Conservation (phyloP, 2,329 filamentous ascomycete genomes). For the Stylonectria norvegica region DNA sequence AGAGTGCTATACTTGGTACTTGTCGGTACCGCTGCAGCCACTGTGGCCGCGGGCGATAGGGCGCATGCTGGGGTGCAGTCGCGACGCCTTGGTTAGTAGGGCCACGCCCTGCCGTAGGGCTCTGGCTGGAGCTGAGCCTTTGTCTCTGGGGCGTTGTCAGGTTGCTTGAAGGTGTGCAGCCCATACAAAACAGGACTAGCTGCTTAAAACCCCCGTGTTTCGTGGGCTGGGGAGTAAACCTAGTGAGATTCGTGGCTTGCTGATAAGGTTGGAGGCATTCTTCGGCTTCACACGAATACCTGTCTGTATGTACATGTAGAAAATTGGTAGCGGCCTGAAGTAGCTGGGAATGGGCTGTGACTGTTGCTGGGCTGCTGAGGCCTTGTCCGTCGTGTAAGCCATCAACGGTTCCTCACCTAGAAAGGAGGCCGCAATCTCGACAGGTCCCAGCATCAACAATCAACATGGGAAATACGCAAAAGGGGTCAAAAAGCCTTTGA, state of each 20-base stretch:
- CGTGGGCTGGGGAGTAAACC: slow-evolving; percentile 3
- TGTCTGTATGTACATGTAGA: too few relatives aligned
- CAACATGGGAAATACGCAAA: too few relatives aligned
- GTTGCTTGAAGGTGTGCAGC: neutral
- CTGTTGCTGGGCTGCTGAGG: too few relatives aligned
- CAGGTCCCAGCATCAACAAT: too few relatives aligned
- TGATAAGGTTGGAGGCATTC: slow-evolving; percentile 28
- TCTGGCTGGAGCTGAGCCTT: neutral
- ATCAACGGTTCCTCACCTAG: too few relatives aligned
- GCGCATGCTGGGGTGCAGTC: slow-evolving; percentile 11
- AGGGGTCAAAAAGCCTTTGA: too few relatives aligned
- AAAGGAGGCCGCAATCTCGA: slow-evolving; percentile 7
- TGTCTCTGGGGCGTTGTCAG: too few relatives aligned
- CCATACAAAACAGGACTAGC: slow-evolving; percentile 12
- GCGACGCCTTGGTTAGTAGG: slow-evolving; percentile 12
- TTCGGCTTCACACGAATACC: too few relatives aligned
- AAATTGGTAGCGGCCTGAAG: too few relatives aligned
- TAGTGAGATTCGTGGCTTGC: slow-evolving; percentile 11
- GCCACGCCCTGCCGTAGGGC: slow-evolving; percentile 6
- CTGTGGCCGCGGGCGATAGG: too few relatives aligned
- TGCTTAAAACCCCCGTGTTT: slow-evolving; percentile 11
- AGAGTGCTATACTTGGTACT: slow-evolving; percentile 14
- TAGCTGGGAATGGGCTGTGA: too few relatives aligned
- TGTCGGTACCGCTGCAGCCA: slow-evolving; percentile 19
- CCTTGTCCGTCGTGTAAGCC: too few relatives aligned